Evolutionary conservation across 2,329 filamentous ascomycete genomes (phyloP), one percentile per base, ranked within the genome.

Genomic region (Epichloe sibirici): DNA sequence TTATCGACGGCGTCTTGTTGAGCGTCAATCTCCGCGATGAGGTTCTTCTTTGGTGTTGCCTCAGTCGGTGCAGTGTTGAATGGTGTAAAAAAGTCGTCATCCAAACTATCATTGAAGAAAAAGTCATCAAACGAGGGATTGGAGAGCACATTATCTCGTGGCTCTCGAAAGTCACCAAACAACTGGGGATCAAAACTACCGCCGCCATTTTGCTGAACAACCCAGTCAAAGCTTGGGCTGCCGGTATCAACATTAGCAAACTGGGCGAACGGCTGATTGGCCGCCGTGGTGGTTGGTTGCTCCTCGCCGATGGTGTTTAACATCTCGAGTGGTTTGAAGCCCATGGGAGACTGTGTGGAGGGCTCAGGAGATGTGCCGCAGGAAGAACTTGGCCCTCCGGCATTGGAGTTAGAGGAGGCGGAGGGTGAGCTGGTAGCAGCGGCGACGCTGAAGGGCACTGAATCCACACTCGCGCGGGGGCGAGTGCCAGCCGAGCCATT

Each of bases 111-210:
- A 17, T 51, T 51, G 58, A 80, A 80, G 68, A 82, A 82, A 59
- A 82, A 79, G 57, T 82, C 86, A 51, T 88, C 87, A 58, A 94
- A 87, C 8, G 82, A 81, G 44, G 77, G 79, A 62, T 72, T 83
- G 58, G 75, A 73, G 17, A 95, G 70, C 13, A 95, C 77, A 52
- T 85, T 91, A 53, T 89, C 86, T 62, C 95, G 88, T 0, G 89
- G 83, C 63, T 98, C 93, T 50, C 93, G 84, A 69, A 96, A 97
- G 60, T 90, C 88, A 51, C 86, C 88, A 66, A 96, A 97, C 4
- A 97, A 75, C 52, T 93, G 83, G 0, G 93, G 91, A 56, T 97
- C 90, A 62, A 97, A 96, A 57, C 86, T 82, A 52, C 88, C 88
- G 53, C 88, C 88, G 52, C 85, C 84, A 61, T 90, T 91, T 65